phyloP scores from a whole-genome alignment of 805 yeast species.

The Wickerhamiella australiensis region DNA sequence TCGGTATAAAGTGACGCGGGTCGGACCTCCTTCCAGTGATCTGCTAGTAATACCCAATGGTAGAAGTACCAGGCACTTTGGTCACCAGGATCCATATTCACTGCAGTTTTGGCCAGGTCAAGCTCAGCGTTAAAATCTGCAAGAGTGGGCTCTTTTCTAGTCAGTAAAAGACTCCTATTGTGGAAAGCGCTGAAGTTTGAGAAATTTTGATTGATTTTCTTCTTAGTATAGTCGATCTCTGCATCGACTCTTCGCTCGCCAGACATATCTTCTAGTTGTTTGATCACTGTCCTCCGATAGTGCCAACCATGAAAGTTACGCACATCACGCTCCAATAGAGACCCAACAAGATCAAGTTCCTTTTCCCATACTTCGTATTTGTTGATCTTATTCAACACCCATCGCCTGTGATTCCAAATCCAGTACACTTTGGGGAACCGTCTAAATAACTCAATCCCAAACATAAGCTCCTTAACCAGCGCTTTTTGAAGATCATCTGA shows the following conservation, averaged over 20 bases:
- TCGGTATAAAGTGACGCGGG: conserved; percentile 30
- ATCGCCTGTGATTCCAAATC: conserved; percentile 89
- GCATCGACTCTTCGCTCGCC: conserved; percentile 22
- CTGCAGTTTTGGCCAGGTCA: conserved; percentile 61
- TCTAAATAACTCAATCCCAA: conserved; percentile 47
- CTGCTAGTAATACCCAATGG: conserved; percentile 52
- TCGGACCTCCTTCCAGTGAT: conserved; percentile 30
- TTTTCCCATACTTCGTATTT: conserved; percentile 44
- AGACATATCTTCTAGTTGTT: conserved; percentile 23
- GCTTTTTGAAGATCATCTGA: conserved; percentile 30
- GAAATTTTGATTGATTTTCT: conserved; percentile 66
- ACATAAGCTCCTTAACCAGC: conserved; percentile 43
- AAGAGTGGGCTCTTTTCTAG: conserved; percentile 30
- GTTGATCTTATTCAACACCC: conserved; percentile 46
- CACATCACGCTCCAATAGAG: conserved; percentile 56
- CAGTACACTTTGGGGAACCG: conserved; percentile 82
- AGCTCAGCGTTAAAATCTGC: conserved; percentile 42
- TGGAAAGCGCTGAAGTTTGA: conserved; percentile 97
- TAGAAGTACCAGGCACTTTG: conserved; percentile 87
- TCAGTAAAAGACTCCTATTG: conserved; percentile 56
- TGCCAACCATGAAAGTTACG: conserved; percentile 96
- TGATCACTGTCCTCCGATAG: conserved; percentile 64
- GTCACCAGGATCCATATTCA: conserved; percentile 87
- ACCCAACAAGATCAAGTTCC: conserved; percentile 60
- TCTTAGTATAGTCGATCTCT: conserved; percentile 69